Conservation (phyloP, 768 basidiomycete species). For the Suillus weaverae region DNA sequence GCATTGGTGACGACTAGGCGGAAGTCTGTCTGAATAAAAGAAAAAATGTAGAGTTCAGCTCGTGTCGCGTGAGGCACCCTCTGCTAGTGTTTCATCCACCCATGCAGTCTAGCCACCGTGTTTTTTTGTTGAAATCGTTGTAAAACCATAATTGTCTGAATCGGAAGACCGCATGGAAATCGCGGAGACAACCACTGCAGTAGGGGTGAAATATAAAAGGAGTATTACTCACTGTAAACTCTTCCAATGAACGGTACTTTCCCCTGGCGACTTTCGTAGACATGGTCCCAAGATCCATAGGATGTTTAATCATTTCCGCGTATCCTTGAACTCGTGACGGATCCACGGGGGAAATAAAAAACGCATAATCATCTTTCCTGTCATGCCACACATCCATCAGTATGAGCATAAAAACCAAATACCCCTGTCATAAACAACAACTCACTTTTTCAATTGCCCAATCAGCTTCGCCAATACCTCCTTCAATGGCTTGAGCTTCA, state of each 20-base stretch:
- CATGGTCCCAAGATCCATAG: slow-evolving; percentile 95
- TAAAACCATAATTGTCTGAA: neutral
- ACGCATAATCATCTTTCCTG: slow-evolving; percentile 86
- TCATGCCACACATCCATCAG: slow-evolving; percentile 16
- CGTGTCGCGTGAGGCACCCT: slow-evolving; percentile 1
- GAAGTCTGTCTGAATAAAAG: slow-evolving; percentile 54
- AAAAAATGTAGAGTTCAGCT: slow-evolving; percentile 13
- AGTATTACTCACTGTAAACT: slow-evolving; percentile 61
- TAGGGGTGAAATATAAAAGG: neutral
- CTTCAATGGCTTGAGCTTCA: slow-evolving; percentile 78
- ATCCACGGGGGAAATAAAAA: slow-evolving; percentile 74
- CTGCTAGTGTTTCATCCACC: neutral
- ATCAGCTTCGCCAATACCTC: slow-evolving; percentile 71
- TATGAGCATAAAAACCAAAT: neutral
- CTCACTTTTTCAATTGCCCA: slow-evolving; percentile 73
- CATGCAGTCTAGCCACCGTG: neutral
- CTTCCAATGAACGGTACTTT: slow-evolving; percentile 77
- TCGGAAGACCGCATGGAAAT: neutral
- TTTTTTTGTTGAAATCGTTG: neutral
- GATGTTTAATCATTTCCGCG: slow-evolving; percentile 67
- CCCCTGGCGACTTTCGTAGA: slow-evolving; percentile 72
- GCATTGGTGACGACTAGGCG: slow-evolving; percentile 73
- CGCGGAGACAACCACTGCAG: neutral
- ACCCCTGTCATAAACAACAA: neutral
- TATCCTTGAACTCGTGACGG: slow-evolving; percentile 59